phyloP scores from a whole-genome alignment of 768 basidiomycete species.

The Ephemerocybe angulata region DNA sequence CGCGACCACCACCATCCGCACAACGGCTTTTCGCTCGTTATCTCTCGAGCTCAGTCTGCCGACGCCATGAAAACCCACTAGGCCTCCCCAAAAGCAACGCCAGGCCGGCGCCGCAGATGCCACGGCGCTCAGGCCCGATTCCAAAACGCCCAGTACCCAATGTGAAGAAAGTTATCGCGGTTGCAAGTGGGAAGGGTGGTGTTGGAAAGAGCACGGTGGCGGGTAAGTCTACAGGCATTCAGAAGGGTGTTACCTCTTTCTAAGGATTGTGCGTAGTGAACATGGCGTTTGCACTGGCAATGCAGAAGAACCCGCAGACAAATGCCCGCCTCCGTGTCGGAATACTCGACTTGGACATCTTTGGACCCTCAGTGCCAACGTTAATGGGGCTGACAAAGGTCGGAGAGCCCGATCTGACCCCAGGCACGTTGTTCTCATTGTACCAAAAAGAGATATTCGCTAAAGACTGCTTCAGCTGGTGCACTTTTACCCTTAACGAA shows the following conservation, averaged over 20 bases:
- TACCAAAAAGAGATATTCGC: not conserved
- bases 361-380: slow-evolving; percentile 91
- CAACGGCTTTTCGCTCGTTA: not conserved
- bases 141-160: slow-evolving; percentile 60
- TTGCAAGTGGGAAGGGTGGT: slow-evolving; percentile 93
- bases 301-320: slow-evolving; percentile 32
- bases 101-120: slow-evolving; percentile 46
- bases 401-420: slow-evolving; percentile 75
- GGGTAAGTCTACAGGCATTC: slow-evolving; percentile 53
- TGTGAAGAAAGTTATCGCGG: slow-evolving; percentile 76
- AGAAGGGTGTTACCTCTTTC: no score
- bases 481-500: slow-evolving; percentile 80
- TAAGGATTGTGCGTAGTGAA: slow-evolving; percentile 50
- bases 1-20: not conserved
- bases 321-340: slow-evolving; percentile 63
- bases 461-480: slow-evolving; percentile 46
- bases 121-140: slow-evolving; percentile 51
- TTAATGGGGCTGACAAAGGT: slow-evolving; percentile 82
- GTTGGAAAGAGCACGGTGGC: slow-evolving; percentile 95
- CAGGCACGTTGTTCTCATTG: slow-evolving; percentile 41
- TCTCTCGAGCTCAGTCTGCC: not conserved
- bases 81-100: slow-evolving; percentile 26
- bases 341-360: slow-evolving; percentile 90
- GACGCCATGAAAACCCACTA: slow-evolving; percentile 11
- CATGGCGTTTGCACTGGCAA: slow-evolving; percentile 70